phyloP scores from a whole-genome alignment of 495 filamentous ascomycete genomes.

The Peziza echinospora region DNA sequence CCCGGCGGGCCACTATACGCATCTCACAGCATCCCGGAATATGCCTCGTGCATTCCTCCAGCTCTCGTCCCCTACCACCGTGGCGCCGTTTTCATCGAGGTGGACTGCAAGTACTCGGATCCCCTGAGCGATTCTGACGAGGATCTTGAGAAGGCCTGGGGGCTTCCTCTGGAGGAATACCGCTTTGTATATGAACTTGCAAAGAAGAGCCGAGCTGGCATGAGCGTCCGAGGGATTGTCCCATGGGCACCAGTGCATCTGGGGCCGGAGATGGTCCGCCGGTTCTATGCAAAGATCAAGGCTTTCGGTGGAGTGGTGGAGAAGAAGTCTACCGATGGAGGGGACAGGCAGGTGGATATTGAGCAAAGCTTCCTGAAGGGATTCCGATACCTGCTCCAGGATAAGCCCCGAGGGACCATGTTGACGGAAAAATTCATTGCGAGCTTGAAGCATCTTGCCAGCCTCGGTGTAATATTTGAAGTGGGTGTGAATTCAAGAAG shows the following conservation, averaged over 20 bases:
- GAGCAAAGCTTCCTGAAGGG: conserved; percentile 30
- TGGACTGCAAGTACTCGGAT: conserved; percentile 41
- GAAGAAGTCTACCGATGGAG: conserved; percentile 27
- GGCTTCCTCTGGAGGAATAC: conserved; percentile 47
- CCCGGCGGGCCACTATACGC: conserved; percentile 32
- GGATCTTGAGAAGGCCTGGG: conserved; percentile 25
- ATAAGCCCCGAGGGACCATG: conserved; percentile 43
- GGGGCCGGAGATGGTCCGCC: conserved; percentile 29
- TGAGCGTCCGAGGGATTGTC: conserved; percentile 42
- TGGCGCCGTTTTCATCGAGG: conserved; percentile 64
- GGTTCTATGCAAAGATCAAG: conserved; percentile 29
- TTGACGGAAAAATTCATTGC: conserved; percentile 38
- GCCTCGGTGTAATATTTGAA: conserved; percentile 47
- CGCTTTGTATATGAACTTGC: conserved; percentile 28
- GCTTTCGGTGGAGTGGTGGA: conserved; percentile 15
- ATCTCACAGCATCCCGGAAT: conserved; percentile 43
- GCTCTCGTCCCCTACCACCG: conserved; percentile 15
- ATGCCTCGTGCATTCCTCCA: conserved; percentile 22
- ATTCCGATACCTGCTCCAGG: conserved; percentile 63
- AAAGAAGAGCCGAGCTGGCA: not conserved
- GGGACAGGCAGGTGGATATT: conserved; percentile 22
- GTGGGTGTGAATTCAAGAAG: conserved; percentile 54
- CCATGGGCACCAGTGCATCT: conserved; percentile 61
- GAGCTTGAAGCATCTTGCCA: conserved; percentile 45
- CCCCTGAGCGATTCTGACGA: conserved; percentile 20